These are phyloP conservation scores for Pseudocercospora musae DNA, from an alignment of 2,329 filamentous ascomycete genomes.

Conservation along the genomic window DNA sequence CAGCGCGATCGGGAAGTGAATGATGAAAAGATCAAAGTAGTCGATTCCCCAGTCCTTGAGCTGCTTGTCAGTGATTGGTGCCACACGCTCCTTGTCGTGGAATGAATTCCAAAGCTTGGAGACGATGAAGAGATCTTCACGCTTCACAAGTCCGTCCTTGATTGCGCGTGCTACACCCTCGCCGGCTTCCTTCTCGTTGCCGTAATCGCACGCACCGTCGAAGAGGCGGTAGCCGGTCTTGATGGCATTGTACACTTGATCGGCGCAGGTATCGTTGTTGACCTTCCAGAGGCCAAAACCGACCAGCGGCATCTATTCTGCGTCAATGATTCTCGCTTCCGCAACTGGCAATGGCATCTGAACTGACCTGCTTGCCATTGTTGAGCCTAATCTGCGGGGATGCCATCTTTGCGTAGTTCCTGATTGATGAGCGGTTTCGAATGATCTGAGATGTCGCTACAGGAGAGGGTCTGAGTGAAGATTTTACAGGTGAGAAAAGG, in stretches of 20 bases:
- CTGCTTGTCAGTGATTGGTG: slow-evolving; percentile 72
- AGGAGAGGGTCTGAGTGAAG: not conserved
- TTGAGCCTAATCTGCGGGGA: slow-evolving; percentile 36
- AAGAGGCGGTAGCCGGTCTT: slow-evolving; percentile 60
- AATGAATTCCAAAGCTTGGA: slow-evolving; percentile 86
- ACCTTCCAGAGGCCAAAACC: slow-evolving; percentile 85
- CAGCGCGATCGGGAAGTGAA: slow-evolving; percentile 80
- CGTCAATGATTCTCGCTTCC: not conserved
- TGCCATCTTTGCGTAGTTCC: slow-evolving; percentile 31
- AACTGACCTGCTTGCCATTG: slow-evolving; percentile 37
- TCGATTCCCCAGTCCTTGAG: slow-evolving; percentile 79
- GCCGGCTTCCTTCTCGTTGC: slow-evolving; percentile 75
- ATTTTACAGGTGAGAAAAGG: not conserved
- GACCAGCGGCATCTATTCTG: slow-evolving; percentile 64
- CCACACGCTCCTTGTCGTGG: slow-evolving; percentile 75
- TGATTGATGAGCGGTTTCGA: slow-evolving; percentile 4
- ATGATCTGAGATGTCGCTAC: slow-evolving; percentile 7
- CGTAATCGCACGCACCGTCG: slow-evolving; percentile 69
- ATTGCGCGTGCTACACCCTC: slow-evolving; percentile 76
- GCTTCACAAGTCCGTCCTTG: slow-evolving; percentile 75
- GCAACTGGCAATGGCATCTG: not conserved
- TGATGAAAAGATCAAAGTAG: slow-evolving; percentile 83
- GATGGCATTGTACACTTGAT: slow-evolving; percentile 72
- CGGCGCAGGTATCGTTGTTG: slow-evolving; percentile 66
- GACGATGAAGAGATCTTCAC: slow-evolving; percentile 85